Evolutionary conservation across 495 filamentous ascomycete species (phyloP).

Genomic region (Gamarada debralockiae): DNA sequence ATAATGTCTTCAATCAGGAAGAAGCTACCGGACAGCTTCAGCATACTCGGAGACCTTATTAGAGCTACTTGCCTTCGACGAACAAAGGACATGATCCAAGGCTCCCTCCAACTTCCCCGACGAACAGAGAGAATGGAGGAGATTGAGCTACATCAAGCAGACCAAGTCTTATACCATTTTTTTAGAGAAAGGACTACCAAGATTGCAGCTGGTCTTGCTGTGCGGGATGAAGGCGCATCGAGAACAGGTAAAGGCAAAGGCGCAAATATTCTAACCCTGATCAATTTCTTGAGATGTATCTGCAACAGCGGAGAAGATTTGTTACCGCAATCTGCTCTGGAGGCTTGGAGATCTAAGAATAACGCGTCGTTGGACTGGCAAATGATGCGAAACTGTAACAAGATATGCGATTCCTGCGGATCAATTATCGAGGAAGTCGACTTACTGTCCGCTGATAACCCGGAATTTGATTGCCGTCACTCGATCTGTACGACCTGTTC

Average conservation of each 20-base stretch:
- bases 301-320: constrained; percentile 29
- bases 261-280: constrained; percentile 22
- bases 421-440: not conserved
- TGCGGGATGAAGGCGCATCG: too few relatives aligned
- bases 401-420: constrained; percentile 2
- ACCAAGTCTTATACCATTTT: constrained; percentile 24
- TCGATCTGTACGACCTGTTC: not conserved
- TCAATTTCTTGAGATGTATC: constrained; percentile 25
- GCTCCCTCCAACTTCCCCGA: constrained; percentile 10
- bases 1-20: constrained; percentile 16
- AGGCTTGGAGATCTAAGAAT: constrained; percentile 13
- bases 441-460: not conserved
- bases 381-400: constrained; percentile 12
- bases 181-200: constrained; percentile 1
- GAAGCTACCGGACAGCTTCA: constrained; percentile 12
- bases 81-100: constrained; percentile 18
- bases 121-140: constrained; percentile 14
- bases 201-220: not conserved
- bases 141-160: constrained; percentile 18
- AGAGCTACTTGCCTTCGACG: constrained; percentile 26
- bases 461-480: not conserved
- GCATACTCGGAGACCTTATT: constrained; percentile 21
- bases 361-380: constrained; percentile 9
- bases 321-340: constrained; percentile 18
- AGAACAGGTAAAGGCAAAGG: constrained; percentile 12